Conservation (phyloP, 139 green algal species). For the Pycnococcus provasolii region DNA sequence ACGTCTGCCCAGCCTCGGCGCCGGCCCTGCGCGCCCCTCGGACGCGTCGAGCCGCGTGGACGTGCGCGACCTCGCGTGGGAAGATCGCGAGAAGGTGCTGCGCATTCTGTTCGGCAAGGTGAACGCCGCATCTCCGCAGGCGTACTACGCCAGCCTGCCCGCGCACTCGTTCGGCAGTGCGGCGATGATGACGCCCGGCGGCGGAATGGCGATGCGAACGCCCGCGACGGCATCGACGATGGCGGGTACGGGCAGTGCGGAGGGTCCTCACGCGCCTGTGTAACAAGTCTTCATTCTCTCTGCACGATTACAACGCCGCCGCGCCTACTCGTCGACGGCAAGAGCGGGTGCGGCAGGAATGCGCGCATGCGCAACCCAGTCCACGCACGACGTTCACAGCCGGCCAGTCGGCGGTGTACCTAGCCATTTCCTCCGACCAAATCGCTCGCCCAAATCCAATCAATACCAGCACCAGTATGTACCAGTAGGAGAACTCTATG, state of each 20-base stretch:
- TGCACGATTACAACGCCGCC: too few relatives aligned
- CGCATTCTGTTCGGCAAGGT: constrained; percentile 72
- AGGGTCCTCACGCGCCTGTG: background rate
- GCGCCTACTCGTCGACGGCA: too few relatives aligned
- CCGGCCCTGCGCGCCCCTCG: background rate
- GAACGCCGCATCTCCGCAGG: constrained; percentile 48
- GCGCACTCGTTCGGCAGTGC: background rate
- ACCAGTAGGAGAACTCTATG: too few relatives aligned
- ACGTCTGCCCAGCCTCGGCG: too few relatives aligned
- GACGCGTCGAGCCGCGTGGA: constrained; percentile 34
- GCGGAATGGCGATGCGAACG: background rate
- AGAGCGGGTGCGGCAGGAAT: too few relatives aligned
- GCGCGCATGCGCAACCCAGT: too few relatives aligned
- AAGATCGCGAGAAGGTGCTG: constrained; percentile 69
- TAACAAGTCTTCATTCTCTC: too few relatives aligned
- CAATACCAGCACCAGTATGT: too few relatives aligned
- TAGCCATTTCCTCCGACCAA: too few relatives aligned
- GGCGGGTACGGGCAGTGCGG: background rate
- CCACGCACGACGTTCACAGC: too few relatives aligned
- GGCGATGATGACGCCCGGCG: background rate
- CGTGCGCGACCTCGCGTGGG: constrained; percentile 64
- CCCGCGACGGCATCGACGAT: background rate
- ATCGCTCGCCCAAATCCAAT: too few relatives aligned
- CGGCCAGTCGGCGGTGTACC: too few relatives aligned
- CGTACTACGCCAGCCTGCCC: constrained; percentile 27